Evolutionary conservation across 495 filamentous ascomycete species (phyloP).

Genomic region (Hypoxylon rickii): DNA sequence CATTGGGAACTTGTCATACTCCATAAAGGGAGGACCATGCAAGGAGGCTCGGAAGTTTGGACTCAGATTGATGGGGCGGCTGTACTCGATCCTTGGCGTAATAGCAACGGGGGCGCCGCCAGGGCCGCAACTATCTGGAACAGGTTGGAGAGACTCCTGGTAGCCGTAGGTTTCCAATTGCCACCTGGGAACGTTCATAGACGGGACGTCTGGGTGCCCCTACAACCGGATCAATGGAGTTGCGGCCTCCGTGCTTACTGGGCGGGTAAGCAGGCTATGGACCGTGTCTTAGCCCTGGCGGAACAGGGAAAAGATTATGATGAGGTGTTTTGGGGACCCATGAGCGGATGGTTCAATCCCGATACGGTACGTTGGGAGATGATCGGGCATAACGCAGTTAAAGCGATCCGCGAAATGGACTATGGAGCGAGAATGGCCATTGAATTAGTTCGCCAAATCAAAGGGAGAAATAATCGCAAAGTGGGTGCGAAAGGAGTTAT

Average conservation of each 20-base stretch:
- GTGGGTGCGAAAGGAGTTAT: neutral
- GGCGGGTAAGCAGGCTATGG: conserved; percentile 25
- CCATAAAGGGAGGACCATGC: neutral
- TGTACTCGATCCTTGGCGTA: conserved; percentile 16
- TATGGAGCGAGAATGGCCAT: conserved; percentile 31
- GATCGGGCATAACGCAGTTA: conserved; percentile 24
- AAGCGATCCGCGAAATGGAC: conserved; percentile 17
- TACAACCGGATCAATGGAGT: conserved; percentile 13
- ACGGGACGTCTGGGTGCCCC: conserved; percentile 5
- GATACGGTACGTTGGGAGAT: conserved; percentile 35
- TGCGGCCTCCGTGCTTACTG: conserved; percentile 32
- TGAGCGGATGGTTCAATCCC: conserved; percentile 29
- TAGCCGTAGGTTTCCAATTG: conserved; percentile 1
- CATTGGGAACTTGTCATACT: conserved; percentile 33
- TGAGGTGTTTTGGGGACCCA: conserved; percentile 9
- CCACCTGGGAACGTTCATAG: neutral
- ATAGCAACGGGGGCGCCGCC: neutral
- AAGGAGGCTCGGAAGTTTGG: neutral
- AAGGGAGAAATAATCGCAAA: neutral
- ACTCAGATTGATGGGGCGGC: conserved; percentile 12
- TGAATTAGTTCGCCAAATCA: conserved; percentile 14
- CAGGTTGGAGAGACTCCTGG: conserved; percentile 2
- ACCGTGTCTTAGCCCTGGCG: conserved; percentile 12
- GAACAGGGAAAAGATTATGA: neutral
- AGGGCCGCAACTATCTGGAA: neutral